Evolutionary conservation across 106 monocot species (phyloP), one percentile per base, ranked within the genome.

Genomic region (Dendrobium nobile): DNA sequence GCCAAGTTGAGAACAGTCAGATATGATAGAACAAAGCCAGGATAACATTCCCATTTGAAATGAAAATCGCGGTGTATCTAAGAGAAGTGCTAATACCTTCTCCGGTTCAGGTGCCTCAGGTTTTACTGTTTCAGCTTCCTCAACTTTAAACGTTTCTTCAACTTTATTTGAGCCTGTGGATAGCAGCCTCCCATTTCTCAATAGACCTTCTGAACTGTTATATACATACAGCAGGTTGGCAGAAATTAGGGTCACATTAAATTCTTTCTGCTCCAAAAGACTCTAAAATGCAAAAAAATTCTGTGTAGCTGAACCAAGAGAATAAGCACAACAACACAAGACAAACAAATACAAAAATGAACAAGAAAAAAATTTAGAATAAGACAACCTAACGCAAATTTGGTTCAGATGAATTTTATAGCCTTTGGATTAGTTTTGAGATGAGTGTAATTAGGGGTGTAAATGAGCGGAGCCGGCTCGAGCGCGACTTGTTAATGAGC

Each of bases 111-210:
- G 89, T 75, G 91, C 87, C 54, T 85, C 78, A 13, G 40, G 77
- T 76, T 87, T 87, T 22, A 93, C 87, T 5, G 95, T 93, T 84
- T 99, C 99, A 37, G 99, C 95, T 79, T 93, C 93, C 82, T 93
- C 87, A 48, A 93, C 91, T 82, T 95, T 93, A 20, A 93, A 88
- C 13, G 89, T 91, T 76, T 99, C 91, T 47, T 99, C 88, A 7
- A 90, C 80, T 18, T 33, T 81, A 79, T 84, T 93, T 8, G 90
- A 87, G 73, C 86, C 92, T 37, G 90, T 95, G 9, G 92, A 98
- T 45, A 92, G 79, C 45, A 82, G 72, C 80, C 92, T 89, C 54
- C 77, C 76, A 85, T 85, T 88, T 19, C 70, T 84, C 47, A 73
- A 64, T 33, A 85, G 27, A 78, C 65, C 73, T 41, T 78, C 47